phyloP scores from a whole-genome alignment of 2,329 filamentous ascomycete genomes.

The Diaporthe caulivora region DNA sequence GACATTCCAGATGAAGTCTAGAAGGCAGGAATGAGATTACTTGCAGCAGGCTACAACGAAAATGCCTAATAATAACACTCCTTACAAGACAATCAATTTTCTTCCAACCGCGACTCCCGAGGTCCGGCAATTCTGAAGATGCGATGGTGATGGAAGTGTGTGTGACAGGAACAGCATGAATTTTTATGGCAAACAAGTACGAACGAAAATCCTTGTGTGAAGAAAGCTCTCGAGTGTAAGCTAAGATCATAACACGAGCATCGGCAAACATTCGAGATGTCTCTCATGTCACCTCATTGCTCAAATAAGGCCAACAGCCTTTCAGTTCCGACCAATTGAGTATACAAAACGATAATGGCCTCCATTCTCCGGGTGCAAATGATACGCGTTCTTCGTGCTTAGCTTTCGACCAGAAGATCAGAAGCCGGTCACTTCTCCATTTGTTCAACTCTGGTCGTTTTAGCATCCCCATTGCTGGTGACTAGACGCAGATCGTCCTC shows the following conservation, averaged over 20 bases:
- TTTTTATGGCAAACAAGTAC: background rate
- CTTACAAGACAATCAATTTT: background rate
- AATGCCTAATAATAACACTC: background rate
- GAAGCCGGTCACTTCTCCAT: background rate
- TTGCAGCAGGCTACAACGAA: background rate
- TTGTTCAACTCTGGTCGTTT: constrained; percentile 6
- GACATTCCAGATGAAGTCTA: constrained; percentile 1
- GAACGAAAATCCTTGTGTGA: background rate
- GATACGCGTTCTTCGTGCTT: too few species aligned
- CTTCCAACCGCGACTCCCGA: background rate
- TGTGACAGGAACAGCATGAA: background rate
- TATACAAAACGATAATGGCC: too few species aligned
- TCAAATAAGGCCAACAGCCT: accelerated
- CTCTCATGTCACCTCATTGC: background rate
- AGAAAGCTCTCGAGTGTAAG: background rate
- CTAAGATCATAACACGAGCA: background rate
- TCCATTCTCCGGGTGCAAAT: background rate
- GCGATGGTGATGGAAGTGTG: background rate
- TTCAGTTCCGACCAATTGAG: background rate
- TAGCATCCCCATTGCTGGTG: constrained; percentile 25
- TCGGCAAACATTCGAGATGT: background rate
- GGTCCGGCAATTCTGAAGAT: background rate
- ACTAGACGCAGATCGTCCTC: constrained; percentile 39
- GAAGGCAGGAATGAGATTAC: constrained; percentile 2
- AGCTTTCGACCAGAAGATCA: too few species aligned